Base-by-base conservation (phyloP, 2,329 filamentous ascomycete genomes). In the Diaporthe humulicola region DNA sequence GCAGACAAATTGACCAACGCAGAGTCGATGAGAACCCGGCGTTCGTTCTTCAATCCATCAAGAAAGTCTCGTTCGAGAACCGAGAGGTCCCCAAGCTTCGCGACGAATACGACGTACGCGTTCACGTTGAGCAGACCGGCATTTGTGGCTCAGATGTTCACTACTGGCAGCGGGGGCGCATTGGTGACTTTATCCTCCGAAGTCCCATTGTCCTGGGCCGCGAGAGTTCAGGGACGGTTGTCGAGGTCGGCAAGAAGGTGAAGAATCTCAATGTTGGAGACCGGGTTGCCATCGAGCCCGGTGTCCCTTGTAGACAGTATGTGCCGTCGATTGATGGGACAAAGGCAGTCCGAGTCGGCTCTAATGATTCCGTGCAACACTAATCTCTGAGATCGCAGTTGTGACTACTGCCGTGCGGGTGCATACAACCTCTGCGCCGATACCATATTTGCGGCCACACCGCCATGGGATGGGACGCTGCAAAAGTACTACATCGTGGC, bases 391-490 rank as follows among this genome's bases (percentile, higher is more conserved):
- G 25, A 4, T 19, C 77, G 82, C 75, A 79, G 82, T 40, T 88
- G 87, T 78, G 80, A 84, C 54, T 80, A 82, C 72, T 89, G 87
- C 77, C 82, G 83, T 6, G 72, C 76, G 0, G 86, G 86, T 3
- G 54, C 67, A 3, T 87, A 87, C 78, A 84, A 87, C 56, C 78
- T 87, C 1, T 85, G 86, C 76, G 78, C 80, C 0, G 81, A 87
- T 52, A 88, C 83, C 1, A 79, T 86, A 8, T 89, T 90, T 74
- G 87, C 88, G 10, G 88, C 87, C 0, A 87, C 85, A 0, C 88
- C 88, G 0, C 88, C 88, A 0, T 83, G 84, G 73, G 84, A 88
- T 71, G 88, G 88, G 2, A 88, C 87, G 0, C 80, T 90, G 15
- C 81, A 83, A 4, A 88, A 86, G 75, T 90, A 87, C 79, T 90